Percentiles rank a stretch among this genome's conserved stretches.
These are phyloP conservation scores for Penicillium janthinellum DNA, from an alignment of 2,329 filamentous ascomycete genomes.

Conservation along the genomic window DNA sequence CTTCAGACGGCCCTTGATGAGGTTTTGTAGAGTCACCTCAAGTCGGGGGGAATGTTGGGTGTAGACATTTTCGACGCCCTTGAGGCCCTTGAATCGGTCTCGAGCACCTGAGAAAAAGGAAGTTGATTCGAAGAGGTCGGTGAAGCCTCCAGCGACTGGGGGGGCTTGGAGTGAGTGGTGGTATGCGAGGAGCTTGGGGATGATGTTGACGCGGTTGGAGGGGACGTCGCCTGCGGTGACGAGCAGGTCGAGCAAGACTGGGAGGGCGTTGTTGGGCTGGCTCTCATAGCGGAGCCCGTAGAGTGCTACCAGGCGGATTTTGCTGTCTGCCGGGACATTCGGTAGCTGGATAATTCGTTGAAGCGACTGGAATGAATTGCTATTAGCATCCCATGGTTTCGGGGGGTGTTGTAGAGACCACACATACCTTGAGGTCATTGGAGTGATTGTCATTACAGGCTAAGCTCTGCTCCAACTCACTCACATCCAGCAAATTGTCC, in stretches of 20 bases:
- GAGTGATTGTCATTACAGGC: slow-evolving; percentile 96
- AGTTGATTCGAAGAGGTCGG: slow-evolving; percentile 87
- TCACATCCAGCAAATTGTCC: slow-evolving; percentile 90
- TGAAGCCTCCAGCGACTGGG: slow-evolving; percentile 74
- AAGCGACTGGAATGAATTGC: slow-evolving; percentile 59
- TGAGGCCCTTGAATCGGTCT: slow-evolving; percentile 87
- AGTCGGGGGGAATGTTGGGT: slow-evolving; percentile 92
- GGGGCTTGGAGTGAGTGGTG: slow-evolving; percentile 82
- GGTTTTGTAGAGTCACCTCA: slow-evolving; percentile 83
- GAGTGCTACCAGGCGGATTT: slow-evolving; percentile 86
- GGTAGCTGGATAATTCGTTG: slow-evolving; percentile 84
- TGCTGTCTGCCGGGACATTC: slow-evolving; percentile 75
- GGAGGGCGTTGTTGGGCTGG: slow-evolving; percentile 77
- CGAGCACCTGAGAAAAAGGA: slow-evolving; percentile 89
- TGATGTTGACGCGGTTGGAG: slow-evolving; percentile 72
- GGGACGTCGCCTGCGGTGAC: slow-evolving; percentile 80
- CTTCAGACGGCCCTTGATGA: slow-evolving; percentile 86
- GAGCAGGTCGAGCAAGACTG: slow-evolving; percentile 84
- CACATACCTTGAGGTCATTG: slow-evolving; percentile 78
- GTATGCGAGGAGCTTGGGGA: slow-evolving; percentile 80
- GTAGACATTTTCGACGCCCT: slow-evolving; percentile 98
- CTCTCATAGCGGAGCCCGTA: slow-evolving; percentile 93
- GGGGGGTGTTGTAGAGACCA: too few relatives aligned
- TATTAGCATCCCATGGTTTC: too few relatives aligned
- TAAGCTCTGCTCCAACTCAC: slow-evolving; percentile 93